phyloP scores from a whole-genome alignment of 2,329 filamentous ascomycete genomes.

The Fonsecaea nubica region DNA sequence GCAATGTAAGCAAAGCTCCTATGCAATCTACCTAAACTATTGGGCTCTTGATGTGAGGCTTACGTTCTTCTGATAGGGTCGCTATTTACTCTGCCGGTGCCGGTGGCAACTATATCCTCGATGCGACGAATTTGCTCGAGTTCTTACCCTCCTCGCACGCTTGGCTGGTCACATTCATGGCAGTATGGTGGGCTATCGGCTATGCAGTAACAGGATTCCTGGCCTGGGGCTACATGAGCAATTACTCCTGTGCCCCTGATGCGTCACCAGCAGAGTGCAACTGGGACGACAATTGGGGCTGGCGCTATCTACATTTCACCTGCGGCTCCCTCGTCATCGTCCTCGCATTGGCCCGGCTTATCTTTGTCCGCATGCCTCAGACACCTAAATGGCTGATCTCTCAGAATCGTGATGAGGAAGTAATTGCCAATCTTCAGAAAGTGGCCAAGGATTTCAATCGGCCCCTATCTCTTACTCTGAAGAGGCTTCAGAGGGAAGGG shows the following conservation, averaged over 20 bases:
- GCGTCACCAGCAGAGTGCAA: slow-evolving; percentile 55
- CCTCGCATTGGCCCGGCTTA: slow-evolving; percentile 60
- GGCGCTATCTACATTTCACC: slow-evolving; percentile 64
- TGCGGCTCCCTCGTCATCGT: slow-evolving; percentile 61
- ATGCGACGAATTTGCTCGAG: slow-evolving; percentile 61
- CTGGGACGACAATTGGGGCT: slow-evolving; percentile 60
- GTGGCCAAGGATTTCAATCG: slow-evolving; percentile 61
- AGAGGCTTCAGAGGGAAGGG: slow-evolving; percentile 56
- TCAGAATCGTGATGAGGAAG: slow-evolving; percentile 60
- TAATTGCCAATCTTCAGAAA: slow-evolving; percentile 56
- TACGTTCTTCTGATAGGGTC: slow-evolving; percentile 18
- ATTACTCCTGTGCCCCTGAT: slow-evolving; percentile 53
- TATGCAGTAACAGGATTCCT: slow-evolving; percentile 51
- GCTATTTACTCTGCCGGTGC: slow-evolving; percentile 35
- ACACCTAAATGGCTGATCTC: slow-evolving; percentile 64
- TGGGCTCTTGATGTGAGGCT: too few species aligned
- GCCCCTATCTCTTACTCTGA: slow-evolving; percentile 58
- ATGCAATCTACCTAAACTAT: too few species aligned
- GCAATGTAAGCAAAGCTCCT: slow-evolving; percentile 21
- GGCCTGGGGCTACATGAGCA: slow-evolving; percentile 60
- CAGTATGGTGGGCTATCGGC: slow-evolving; percentile 45
- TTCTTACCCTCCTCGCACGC: slow-evolving; percentile 64
- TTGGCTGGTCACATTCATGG: slow-evolving; percentile 59
- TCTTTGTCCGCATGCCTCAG: slow-evolving; percentile 61
- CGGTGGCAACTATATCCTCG: slow-evolving; percentile 41